Percentiles rank a stretch among this genome's conserved stretches.
phyloP scores from a whole-genome alignment of 768 basidiomycete species.

The Tremella fuciformis region DNA sequence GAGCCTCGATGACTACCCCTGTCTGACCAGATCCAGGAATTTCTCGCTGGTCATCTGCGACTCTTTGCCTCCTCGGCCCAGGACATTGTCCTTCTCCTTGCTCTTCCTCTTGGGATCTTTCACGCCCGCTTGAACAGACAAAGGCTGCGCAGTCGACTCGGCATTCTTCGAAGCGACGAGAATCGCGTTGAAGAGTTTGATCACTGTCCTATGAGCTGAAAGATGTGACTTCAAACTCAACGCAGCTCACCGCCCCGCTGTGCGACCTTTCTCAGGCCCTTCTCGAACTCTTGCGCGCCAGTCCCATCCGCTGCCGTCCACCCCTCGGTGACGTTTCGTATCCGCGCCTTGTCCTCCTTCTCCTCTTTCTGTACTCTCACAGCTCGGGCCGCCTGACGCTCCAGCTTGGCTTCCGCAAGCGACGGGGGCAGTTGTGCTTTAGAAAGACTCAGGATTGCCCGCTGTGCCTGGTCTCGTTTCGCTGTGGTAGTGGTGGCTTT shows the following conservation, averaged over 20 bases:
- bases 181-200: slow-evolving; percentile 54
- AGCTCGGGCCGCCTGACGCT: slow-evolving; percentile 40
- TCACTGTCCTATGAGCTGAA: slow-evolving; percentile 32
- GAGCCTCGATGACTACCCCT: slow-evolving; percentile 16
- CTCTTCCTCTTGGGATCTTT: slow-evolving; percentile 40
- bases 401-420: slow-evolving; percentile 33
- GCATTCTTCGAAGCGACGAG: slow-evolving; percentile 43
- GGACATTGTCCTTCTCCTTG: slow-evolving; percentile 52
- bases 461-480: slow-evolving; percentile 1
- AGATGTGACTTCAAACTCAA: background rate
- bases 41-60: slow-evolving; percentile 51
- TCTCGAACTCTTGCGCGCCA: slow-evolving; percentile 52
- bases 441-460: slow-evolving; percentile 49
- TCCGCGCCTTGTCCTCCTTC: slow-evolving; percentile 50
- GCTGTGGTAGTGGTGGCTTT: slow-evolving; percentile 16
- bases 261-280: slow-evolving; percentile 51
- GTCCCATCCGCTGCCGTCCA: slow-evolving; percentile 38
- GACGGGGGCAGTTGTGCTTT: slow-evolving; percentile 40
- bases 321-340: slow-evolving; percentile 51
- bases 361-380: slow-evolving; percentile 47
- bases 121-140: slow-evolving; percentile 35
- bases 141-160: slow-evolving; percentile 29
- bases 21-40: slow-evolving; percentile 52
- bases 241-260: slow-evolving; percentile 51
- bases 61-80: slow-evolving; percentile 50